A percentile compares a stretch with the other conserved stretches of the same genome.
These are phyloP conservation scores for Diphasiastrum complanatum DNA, from an alignment of 83 land plant genomes.

Conservation along the genomic window DNA sequence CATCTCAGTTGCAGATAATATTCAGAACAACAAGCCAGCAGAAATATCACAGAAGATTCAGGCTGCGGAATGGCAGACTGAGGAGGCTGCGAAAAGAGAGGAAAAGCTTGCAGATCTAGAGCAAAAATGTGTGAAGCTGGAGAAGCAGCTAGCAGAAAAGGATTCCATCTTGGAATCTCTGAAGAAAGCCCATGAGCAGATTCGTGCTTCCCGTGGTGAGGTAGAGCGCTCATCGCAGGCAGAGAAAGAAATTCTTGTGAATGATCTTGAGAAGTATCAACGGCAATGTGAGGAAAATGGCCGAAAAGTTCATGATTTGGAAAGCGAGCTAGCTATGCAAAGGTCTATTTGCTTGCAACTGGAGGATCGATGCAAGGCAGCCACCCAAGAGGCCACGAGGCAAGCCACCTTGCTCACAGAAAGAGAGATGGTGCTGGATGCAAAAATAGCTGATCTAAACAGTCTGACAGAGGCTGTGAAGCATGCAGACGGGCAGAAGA, in stretches of 20 bases:
- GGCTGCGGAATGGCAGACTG: constrained; percentile 33
- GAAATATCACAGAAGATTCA: too few relatives aligned
- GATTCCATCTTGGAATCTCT: constrained; percentile 33
- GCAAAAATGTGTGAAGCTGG: constrained; percentile 32
- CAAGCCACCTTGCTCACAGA: constrained; percentile 9
- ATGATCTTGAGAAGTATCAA: constrained; percentile 45
- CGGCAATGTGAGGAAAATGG: constrained; percentile 36
- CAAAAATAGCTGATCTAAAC: not conserved
- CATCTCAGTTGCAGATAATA: too few relatives aligned
- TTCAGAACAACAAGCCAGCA: too few relatives aligned
- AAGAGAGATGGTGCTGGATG: constrained; percentile 15
- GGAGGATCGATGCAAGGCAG: constrained; percentile 38
- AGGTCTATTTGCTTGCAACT: constrained; percentile 23
- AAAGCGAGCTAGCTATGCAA: constrained; percentile 41
- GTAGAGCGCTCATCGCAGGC: constrained; percentile 23
- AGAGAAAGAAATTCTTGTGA: constrained; percentile 31
- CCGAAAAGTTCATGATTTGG: constrained; percentile 23
- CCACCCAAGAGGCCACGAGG: constrained; percentile 27
- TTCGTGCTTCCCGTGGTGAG: constrained; percentile 31
- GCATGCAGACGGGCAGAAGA: constrained; percentile 16
- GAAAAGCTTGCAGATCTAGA: constrained; percentile 27
- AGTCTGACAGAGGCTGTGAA: not conserved
- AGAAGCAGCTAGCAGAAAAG: constrained; percentile 34
- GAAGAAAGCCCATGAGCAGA: constrained; percentile 37
- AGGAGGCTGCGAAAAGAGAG: constrained; percentile 26